Conservation (phyloP, 345 rosid genomes). For the Populus deltoides region DNA sequence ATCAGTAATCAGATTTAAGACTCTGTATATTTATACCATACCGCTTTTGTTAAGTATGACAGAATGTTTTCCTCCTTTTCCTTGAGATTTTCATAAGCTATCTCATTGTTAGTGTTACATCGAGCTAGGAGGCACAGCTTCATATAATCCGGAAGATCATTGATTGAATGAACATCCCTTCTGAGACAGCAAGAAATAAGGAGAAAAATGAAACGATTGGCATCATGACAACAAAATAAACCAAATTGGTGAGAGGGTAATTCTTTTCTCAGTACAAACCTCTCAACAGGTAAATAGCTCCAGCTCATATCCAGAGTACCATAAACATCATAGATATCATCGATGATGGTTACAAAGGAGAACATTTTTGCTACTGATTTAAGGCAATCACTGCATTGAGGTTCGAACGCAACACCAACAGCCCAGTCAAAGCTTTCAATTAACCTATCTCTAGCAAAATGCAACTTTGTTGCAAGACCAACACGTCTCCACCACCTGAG, state of each 20-base stretch:
- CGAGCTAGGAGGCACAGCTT: conserved; percentile 31
- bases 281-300: conserved; percentile 19
- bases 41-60: conserved; percentile 33
- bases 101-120: conserved; percentile 26
- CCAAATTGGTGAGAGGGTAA: background rate
- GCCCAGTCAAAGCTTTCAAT: conserved; percentile 15
- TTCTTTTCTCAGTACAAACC: conserved; percentile 4
- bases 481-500: conserved; percentile 25
- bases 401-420: conserved; percentile 11
- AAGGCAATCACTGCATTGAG: conserved; percentile 8
- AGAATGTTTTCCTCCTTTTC: conserved; percentile 19
- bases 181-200: conserved; percentile 4
- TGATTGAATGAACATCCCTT: conserved; percentile 25
- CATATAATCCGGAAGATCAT: conserved; percentile 34
- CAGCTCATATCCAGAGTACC: conserved; percentile 22
- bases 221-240: background rate
- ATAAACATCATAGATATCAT: conserved; percentile 21
- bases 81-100: conserved; percentile 17
- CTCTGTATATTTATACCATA: background rate
- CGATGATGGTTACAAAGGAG: conserved; percentile 13
- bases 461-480: conserved; percentile 14
- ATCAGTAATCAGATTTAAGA: no score
- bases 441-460: conserved; percentile 18
- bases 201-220: background rate
- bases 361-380: conserved; percentile 10